A percentile compares a stretch with the other conserved stretches of the same genome.
phyloP scores from a whole-genome alignment of 2,329 filamentous ascomycete genomes.

The Zymoseptoria tritici region DNA sequence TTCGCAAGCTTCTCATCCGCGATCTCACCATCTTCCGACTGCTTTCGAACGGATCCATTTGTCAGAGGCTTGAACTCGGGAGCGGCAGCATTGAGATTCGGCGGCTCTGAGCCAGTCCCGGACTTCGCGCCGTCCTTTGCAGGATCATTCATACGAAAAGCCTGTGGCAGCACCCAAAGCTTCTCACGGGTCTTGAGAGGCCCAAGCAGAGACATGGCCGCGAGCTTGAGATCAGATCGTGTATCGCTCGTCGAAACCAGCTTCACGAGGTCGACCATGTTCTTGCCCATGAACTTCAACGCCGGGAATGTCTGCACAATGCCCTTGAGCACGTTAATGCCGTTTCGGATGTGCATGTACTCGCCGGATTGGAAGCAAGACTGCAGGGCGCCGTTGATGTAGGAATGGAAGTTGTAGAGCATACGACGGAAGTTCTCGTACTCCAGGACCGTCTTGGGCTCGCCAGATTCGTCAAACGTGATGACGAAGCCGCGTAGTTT shows the following conservation, averaged over 20 bases:
- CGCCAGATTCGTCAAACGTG: constrained; percentile 54
- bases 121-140: constrained; percentile 21
- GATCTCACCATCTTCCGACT: constrained; percentile 62
- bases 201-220: constrained; percentile 63
- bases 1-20: constrained; percentile 48
- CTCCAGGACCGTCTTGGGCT: constrained; percentile 62
- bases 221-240: constrained; percentile 67
- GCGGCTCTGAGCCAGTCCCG: constrained; percentile 26
- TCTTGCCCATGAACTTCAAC: constrained; percentile 77
- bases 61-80: constrained; percentile 55
- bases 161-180: constrained; percentile 67
- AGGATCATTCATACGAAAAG: constrained; percentile 46
- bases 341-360: constrained; percentile 97
- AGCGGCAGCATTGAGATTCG: constrained; percentile 49
- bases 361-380: constrained; percentile 73
- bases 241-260: constrained; percentile 53
- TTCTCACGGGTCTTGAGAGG: constrained; percentile 60
- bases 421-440: constrained; percentile 81
- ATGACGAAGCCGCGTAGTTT: constrained; percentile 75
- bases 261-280: constrained; percentile 59
- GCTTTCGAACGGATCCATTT: constrained; percentile 39
- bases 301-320: constrained; percentile 78
- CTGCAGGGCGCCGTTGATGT: constrained; percentile 71
- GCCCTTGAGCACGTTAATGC: constrained; percentile 78
- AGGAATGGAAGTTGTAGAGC: constrained; percentile 84